These are phyloP conservation scores for Polyplosphaeria fusca DNA, from an alignment of 495 filamentous ascomycete genomes.

Conservation along the genomic window DNA sequence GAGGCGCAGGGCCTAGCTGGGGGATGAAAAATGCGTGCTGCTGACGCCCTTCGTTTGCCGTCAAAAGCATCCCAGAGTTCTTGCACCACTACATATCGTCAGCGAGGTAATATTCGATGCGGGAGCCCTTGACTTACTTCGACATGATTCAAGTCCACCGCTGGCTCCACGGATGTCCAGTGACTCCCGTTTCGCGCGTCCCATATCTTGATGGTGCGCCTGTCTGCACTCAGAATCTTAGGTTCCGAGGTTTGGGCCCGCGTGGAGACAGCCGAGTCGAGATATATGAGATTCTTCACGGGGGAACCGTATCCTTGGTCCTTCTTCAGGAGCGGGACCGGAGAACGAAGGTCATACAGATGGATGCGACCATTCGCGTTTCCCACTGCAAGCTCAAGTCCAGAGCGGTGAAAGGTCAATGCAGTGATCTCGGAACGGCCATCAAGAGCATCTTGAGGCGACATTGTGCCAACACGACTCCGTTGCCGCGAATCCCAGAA, in stretches of 20 bases:
- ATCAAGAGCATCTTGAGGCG: slow-evolving; percentile 42
- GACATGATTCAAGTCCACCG: slow-evolving; percentile 89
- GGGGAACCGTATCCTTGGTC: slow-evolving; percentile 97
- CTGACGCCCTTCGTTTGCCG: slow-evolving; percentile 89
- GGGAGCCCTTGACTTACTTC: no score
- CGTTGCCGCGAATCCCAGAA: slow-evolving; percentile 90
- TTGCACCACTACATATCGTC: no score
- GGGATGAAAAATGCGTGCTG: slow-evolving; percentile 97
- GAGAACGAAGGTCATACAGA: slow-evolving; percentile 88
- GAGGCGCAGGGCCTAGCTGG: slow-evolving; percentile 84
- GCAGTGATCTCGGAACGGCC: slow-evolving; percentile 76
- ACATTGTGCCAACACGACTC: slow-evolving; percentile 72
- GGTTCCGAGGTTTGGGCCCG: slow-evolving; percentile 63
- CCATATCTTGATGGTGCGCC: slow-evolving; percentile 96
- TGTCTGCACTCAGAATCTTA: slow-evolving; percentile 88
- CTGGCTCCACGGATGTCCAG: slow-evolving; percentile 93
- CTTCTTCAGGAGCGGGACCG: slow-evolving; percentile 77
- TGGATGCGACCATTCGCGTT: slow-evolving; percentile 84
- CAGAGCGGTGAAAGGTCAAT: slow-evolving; percentile 78
- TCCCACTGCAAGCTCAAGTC: slow-evolving; percentile 83
- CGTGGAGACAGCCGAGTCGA: slow-evolving; percentile 66
- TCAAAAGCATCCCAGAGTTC: slow-evolving; percentile 86
- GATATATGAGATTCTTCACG: slow-evolving; percentile 83
- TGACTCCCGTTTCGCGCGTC: slow-evolving; percentile 73
- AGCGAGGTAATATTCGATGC: no score